phyloP scores from a whole-genome alignment of 2,329 filamentous ascomycete genomes.

The Grosmannia clavigera region DNA sequence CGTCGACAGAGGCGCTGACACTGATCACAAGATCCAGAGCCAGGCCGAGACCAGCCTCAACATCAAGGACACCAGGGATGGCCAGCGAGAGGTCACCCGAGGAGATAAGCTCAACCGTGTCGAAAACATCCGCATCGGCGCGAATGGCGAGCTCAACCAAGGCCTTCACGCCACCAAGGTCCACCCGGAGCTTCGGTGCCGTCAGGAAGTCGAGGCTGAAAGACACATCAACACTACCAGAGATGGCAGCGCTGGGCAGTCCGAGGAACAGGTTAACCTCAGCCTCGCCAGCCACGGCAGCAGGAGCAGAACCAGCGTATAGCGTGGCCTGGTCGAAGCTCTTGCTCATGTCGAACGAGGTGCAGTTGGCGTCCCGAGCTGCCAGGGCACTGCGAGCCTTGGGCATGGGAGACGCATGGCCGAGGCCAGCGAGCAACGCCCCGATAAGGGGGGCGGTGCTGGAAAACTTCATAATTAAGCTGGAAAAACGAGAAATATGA shows the following conservation, averaged over 20 bases:
- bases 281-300: slow-evolving; percentile 2
- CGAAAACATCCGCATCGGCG: slow-evolving; percentile 14
- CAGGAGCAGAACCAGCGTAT: slow-evolving; percentile 11
- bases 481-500: not conserved
- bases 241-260: slow-evolving; percentile 12
- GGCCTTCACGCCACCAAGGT: slow-evolving; percentile 17
- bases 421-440: slow-evolving; percentile 8
- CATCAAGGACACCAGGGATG: slow-evolving; percentile 15
- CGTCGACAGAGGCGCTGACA: slow-evolving; percentile 15
- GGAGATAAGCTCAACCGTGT: slow-evolving; percentile 13
- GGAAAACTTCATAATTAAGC: slow-evolving; percentile 8
- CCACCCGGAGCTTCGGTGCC: slow-evolving; percentile 10
- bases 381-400: not conserved
- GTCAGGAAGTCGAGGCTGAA: slow-evolving; percentile 10
- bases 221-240: slow-evolving; percentile 11
- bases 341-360: slow-evolving; percentile 10
- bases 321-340: slow-evolving; percentile 11
- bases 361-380: not conserved
- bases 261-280: slow-evolving; percentile 11
- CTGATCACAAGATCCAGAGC: slow-evolving; percentile 18
- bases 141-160: slow-evolving; percentile 16
- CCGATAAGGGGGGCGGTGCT: slow-evolving; percentile 7
- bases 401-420: slow-evolving; percentile 9
- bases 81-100: slow-evolving; percentile 11
- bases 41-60: slow-evolving; percentile 15